A percentile compares a stretch with the other conserved stretches of the same genome.
phyloP scores from a whole-genome alignment of 2,329 filamentous ascomycete species.

The Colletotrichum sp. region DNA sequence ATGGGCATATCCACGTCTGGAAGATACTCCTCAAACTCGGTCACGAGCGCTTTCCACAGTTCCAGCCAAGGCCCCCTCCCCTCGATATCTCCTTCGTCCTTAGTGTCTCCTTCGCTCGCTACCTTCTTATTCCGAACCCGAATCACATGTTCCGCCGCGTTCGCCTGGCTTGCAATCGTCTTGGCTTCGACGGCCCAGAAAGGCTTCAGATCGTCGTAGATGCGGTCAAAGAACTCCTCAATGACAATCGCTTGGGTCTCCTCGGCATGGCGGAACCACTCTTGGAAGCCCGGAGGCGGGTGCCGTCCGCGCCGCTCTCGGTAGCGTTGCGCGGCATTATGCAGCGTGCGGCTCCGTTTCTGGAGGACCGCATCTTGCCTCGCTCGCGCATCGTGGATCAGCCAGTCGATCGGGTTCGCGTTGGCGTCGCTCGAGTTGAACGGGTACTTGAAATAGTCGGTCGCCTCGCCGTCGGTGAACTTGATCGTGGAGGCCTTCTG shows the following conservation, averaged over 20 bases:
- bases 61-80: constrained; percentile 49
- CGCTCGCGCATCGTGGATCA: constrained; percentile 51
- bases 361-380: constrained; percentile 46
- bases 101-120: constrained; percentile 32
- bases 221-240: constrained; percentile 69
- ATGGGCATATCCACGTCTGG: constrained; percentile 72
- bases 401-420: constrained; percentile 54
- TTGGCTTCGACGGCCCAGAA: constrained; percentile 61
- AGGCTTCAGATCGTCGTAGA: constrained; percentile 66
- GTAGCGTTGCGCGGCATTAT: constrained; percentile 59
- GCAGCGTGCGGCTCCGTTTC: constrained; percentile 52
- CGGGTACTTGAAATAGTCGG: constrained; percentile 22
- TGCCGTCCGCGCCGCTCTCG: constrained; percentile 61
- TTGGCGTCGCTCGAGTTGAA: constrained; percentile 24
- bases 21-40: constrained; percentile 55
- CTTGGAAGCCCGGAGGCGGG: constrained; percentile 67
- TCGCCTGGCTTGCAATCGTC: constrained; percentile 41
- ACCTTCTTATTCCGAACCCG: constrained; percentile 51
- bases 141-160: constrained; percentile 50
- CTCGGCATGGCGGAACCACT: constrained; percentile 61
- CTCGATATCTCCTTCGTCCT: constrained; percentile 38
- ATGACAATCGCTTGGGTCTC: constrained; percentile 60
- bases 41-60: constrained; percentile 54
- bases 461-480: constrained; percentile 16
- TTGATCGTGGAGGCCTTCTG: constrained; percentile 8